phyloP scores from a whole-genome alignment of 306 rosid genomes.

The Chamaecrista fasciculata region DNA sequence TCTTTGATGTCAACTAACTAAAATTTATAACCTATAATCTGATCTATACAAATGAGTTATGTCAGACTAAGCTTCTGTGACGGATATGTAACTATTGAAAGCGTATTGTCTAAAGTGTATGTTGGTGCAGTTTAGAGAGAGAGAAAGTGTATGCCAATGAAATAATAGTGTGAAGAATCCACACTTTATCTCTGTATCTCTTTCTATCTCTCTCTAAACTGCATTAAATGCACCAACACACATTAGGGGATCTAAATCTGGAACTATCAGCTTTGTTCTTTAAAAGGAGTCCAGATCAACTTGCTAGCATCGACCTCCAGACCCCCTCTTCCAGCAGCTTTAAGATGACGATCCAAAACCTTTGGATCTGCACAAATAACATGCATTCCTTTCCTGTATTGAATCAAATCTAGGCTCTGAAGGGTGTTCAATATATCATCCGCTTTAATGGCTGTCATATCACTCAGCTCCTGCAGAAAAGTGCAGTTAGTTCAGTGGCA shows the following conservation, averaged over 20 bases:
- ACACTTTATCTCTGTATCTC: too few relatives aligned
- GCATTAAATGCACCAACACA: too few relatives aligned
- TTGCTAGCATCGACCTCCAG: constrained; percentile 62
- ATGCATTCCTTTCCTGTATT: constrained; percentile 70
- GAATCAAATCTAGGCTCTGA: constrained; percentile 61
- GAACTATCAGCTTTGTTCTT: constrained; percentile 59
- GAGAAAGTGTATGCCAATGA: too few relatives aligned
- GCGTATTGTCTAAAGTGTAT: too few relatives aligned
- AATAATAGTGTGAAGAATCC: too few relatives aligned
- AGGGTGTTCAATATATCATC: constrained; percentile 60
- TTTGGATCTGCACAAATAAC: constrained; percentile 74
- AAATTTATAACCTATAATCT: neutral
- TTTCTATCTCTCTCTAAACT: too few relatives aligned
- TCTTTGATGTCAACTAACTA: neutral
- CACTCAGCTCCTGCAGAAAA: constrained; percentile 62
- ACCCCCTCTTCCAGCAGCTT: constrained; percentile 64
- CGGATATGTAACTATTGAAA: neutral
- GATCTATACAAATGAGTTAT: constrained; percentile 28
- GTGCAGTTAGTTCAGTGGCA: neutral
- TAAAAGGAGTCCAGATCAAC: constrained; percentile 69
- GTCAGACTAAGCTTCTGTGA: neutral
- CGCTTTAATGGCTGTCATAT: constrained; percentile 74
- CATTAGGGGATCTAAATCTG: too few relatives aligned
- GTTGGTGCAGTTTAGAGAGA: too few relatives aligned
- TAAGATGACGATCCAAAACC: constrained; percentile 65